Evolutionary conservation across 768 basidiomycete species (phyloP).

Genomic region (Mrakia gelida): DNA sequence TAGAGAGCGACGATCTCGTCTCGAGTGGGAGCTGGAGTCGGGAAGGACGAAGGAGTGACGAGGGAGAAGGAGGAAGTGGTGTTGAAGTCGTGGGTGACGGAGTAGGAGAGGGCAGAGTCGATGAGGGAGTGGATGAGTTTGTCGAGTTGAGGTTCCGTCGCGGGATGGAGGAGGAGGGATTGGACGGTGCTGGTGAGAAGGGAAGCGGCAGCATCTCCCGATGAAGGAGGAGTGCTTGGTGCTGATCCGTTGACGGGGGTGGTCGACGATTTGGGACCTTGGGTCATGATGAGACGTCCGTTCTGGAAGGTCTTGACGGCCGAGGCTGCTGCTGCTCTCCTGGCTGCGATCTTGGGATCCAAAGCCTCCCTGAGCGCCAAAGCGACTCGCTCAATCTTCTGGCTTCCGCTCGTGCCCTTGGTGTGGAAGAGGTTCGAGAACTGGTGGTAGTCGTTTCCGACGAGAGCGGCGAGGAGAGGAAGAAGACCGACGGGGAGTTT

Average conservation of each 20-base stretch:
- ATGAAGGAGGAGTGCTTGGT: background rate
- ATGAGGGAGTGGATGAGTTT: slow-evolving; percentile 23
- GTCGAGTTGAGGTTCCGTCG: slow-evolving; percentile 14
- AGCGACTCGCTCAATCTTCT: slow-evolving; percentile 26
- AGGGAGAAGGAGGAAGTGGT: background rate
- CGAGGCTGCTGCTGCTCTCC: background rate
- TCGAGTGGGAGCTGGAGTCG: background rate
- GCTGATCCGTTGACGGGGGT: background rate
- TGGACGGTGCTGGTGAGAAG: slow-evolving; percentile 23
- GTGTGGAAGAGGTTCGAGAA: slow-evolving; percentile 7
- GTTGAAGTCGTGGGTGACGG: background rate
- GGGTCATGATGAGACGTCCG: background rate
- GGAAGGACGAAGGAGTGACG: slow-evolving; percentile 9
- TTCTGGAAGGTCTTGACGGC: slow-evolving; percentile 10
- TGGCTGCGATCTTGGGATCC: slow-evolving; percentile 5
- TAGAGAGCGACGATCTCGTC: slow-evolving; percentile 21
- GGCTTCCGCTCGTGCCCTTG: slow-evolving; percentile 1
- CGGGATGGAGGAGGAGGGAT: slow-evolving; percentile 16
- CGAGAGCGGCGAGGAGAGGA: slow-evolving; percentile 30
- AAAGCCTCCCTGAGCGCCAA: slow-evolving; percentile 9
- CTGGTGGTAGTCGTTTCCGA: slow-evolving; percentile 30
- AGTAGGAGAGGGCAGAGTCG: slow-evolving; percentile 29
- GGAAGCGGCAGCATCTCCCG: slow-evolving; percentile 13
- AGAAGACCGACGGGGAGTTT: slow-evolving; percentile 24
- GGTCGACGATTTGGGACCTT: background rate